Base-by-base conservation (phyloP, 768 basidiomycete genomes). In the Kwoniella sp. region DNA sequence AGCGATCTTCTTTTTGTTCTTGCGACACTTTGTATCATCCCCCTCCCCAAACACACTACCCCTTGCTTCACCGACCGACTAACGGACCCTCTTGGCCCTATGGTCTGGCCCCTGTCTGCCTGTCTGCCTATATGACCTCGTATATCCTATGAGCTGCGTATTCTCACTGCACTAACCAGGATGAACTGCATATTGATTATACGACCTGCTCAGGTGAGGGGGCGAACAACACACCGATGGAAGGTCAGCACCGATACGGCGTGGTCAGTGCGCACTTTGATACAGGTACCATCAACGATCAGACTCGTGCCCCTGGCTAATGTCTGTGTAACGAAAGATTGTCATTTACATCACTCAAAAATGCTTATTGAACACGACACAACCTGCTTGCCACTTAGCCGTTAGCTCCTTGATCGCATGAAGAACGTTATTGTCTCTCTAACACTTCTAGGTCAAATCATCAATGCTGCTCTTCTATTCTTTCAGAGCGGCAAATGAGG, bases 351-450 rank as follows among this genome's bases (percentile, higher is more conserved):
- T 44, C 10, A 9, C 24, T n/a, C n/a, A n/a, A 50, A 33, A 49
- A 15, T 21, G 57, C 57, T 50, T 58, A 58, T 58, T 58, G 57
- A 58, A 33, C 57, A 58, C 57, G 47, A 58, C 48, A 58, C 57
- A 33, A 36, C 47, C 36, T 33, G 58, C 29, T 50, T 49, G 25
- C 36, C n/a, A n/a, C 22, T 40, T 29, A 37, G 17, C 58, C n/a
- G 21, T 22, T 50, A 9, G 3, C 36, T 8, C 40, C 40, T 44
- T 44, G 40, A 33, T 44, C 40, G 40, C 17, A 44, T 19, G 17
- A 44, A n/a, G n/a, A 44, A 33, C 24, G 17, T 50, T 60, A 60
- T 60, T 60, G 58, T 60, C 22, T 25, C 22, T 58, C 37, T 30
- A 4, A 44, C 49, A 51, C n/a, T 21, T 52, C 17, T 13, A 44